These are phyloP conservation scores for Alternaria novae-zelandiae DNA, from an alignment of 2,329 filamentous ascomycete genomes.

Conservation along the genomic window DNA sequence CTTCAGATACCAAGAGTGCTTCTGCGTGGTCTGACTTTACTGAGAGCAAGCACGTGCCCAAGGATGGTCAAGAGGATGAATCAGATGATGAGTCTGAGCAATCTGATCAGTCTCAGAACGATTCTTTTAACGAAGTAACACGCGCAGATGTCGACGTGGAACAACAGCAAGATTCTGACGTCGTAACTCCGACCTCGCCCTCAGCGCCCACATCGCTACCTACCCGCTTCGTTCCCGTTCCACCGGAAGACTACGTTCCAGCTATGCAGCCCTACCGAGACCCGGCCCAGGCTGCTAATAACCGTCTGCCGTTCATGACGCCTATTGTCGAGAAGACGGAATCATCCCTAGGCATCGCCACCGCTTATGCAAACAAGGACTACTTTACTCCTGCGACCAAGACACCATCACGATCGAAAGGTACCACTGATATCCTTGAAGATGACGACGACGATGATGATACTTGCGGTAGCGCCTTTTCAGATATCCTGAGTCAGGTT, in stretches of 20 bases:
- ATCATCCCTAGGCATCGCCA: conserved; percentile 70
- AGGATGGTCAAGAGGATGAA: conserved; percentile 37
- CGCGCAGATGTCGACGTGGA: conserved; percentile 34
- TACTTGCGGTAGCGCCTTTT: conserved; percentile 73
- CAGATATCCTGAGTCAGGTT: conserved; percentile 64
- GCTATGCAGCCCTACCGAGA: conserved; percentile 82
- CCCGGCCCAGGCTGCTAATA: conserved; percentile 80
- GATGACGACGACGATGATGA: conserved; percentile 48
- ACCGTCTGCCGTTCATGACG: conserved; percentile 96
- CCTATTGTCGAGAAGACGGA: conserved; percentile 97
- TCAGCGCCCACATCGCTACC: conserved; percentile 45
- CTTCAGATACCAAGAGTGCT: conserved; percentile 55
- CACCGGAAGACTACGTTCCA: conserved; percentile 85
- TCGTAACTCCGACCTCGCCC: conserved; percentile 58
- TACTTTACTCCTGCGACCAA: conserved; percentile 77
- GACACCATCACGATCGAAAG: conserved; percentile 72
- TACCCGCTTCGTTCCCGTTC: conserved; percentile 76
- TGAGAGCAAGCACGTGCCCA: conserved; percentile 71
- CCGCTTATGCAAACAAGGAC: conserved; percentile 59
- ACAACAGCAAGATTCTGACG: conserved; percentile 45
- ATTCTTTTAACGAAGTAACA: conserved; percentile 42
- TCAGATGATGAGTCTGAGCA: conserved; percentile 46
- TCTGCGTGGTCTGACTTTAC: conserved; percentile 93
- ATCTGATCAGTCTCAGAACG: conserved; percentile 44
- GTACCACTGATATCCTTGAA: conserved; percentile 49